These are phyloP conservation scores for Exophiala calicioides DNA, from an alignment of 2,329 filamentous ascomycete genomes.

Conservation along the genomic window DNA sequence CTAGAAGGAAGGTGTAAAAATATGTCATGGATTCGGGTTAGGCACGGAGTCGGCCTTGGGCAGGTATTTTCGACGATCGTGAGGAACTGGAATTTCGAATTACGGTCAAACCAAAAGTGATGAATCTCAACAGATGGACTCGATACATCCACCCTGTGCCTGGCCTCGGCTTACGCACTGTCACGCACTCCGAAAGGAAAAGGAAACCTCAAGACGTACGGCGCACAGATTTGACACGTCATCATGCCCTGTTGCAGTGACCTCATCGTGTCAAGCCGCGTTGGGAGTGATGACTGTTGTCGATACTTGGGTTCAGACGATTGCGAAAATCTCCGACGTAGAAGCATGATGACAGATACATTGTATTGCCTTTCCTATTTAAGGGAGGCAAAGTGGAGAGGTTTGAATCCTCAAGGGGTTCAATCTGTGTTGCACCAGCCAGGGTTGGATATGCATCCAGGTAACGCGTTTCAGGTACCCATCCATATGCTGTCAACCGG, in stretches of 20 bases:
- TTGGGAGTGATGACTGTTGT: neutral
- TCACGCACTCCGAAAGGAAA: conserved; percentile 1
- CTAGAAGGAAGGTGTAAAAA: no score
- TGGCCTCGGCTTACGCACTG: neutral
- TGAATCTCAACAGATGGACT: neutral
- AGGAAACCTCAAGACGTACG: neutral
- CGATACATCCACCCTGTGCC: neutral
- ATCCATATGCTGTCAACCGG: no score
- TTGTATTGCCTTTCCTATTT: neutral
- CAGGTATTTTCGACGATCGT: no score
- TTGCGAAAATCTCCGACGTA: conserved; percentile 3
- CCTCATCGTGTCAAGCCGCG: neutral
- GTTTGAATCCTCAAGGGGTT: neutral
- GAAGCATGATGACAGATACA: conserved; percentile 2
- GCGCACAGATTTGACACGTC: conserved; percentile 5
- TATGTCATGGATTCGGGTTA: no score
- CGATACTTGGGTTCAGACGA: conserved; percentile 1
- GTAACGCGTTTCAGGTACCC: no score
- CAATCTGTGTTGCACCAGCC: neutral
- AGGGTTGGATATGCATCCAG: neutral
- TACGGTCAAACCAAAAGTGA: neutral
- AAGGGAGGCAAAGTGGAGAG: neutral
- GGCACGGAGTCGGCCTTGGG: no score
- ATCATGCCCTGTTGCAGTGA: neutral
- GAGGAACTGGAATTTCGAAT: no score